A percentile compares a stretch with the other conserved stretches of the same genome.
These are phyloP conservation scores for Sporobolomyces pararoseus DNA, from an alignment of 768 basidiomycete species.

Conservation along the genomic window DNA sequence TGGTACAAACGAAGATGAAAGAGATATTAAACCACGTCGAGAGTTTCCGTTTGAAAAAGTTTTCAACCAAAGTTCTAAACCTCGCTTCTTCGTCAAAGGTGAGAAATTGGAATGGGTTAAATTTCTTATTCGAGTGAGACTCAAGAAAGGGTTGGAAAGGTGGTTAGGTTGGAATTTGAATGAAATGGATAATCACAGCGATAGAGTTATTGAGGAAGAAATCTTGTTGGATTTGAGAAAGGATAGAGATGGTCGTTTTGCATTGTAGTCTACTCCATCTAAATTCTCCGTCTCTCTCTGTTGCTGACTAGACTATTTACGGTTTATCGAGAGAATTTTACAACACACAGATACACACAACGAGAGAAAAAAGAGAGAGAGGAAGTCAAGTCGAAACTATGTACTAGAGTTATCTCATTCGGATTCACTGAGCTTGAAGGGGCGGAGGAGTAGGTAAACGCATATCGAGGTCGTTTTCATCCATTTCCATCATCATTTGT, in stretches of 20 bases:
- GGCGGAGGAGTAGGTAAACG: neutral
- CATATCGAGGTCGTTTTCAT: slow-evolving; percentile 20
- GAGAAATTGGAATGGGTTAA: neutral
- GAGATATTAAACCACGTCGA: slow-evolving; percentile 60
- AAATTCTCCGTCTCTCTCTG: neutral
- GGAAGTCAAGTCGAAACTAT: no score
- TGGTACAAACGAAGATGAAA: slow-evolving; percentile 58
- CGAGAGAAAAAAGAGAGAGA: no score
- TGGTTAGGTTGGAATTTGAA: slow-evolving; percentile 2
- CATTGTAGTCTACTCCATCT: no score
- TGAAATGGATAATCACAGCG: neutral
- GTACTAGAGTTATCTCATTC: neutral
- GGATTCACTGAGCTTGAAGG: neutral
- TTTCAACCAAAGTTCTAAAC: neutral
- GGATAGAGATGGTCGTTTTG: slow-evolving; percentile 21
- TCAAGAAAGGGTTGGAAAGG: neutral
- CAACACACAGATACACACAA: neutral
- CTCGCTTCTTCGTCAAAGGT: neutral
- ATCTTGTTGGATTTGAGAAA: slow-evolving; percentile 19
- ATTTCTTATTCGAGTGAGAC: neutral
- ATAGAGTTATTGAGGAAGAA: slow-evolving; percentile 1
- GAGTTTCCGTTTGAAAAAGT: slow-evolving; percentile 49
- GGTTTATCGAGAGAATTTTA: no score
- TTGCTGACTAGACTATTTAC: neutral
- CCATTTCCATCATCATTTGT: slow-evolving; percentile 4